A percentile compares a stretch with the other conserved stretches of the same genome.
Conservation (phyloP, 2,329 filamentous ascomycete genomes). For the Epichloe glyceriae region DNA sequence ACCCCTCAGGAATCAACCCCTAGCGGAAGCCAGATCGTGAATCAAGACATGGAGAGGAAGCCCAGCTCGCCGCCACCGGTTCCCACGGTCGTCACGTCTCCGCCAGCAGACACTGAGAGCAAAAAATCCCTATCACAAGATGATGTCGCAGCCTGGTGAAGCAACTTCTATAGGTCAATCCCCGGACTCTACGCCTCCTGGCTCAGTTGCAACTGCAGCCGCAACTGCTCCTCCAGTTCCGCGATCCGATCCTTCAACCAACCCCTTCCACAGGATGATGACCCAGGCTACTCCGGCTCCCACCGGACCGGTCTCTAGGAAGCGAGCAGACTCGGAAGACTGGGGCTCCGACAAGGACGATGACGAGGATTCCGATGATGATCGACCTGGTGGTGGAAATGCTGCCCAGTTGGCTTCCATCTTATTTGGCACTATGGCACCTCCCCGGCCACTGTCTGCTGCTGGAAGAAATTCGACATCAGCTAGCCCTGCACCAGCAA, state of each 20-base stretch:
- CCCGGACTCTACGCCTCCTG: conserved; percentile 23
- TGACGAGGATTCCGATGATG: conserved; percentile 62
- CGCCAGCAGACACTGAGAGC: conserved; percentile 58
- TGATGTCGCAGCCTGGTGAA: conserved; percentile 59
- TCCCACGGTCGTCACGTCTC: conserved; percentile 37
- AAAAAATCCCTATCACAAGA: conserved; percentile 93
- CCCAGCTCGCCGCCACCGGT: conserved; percentile 39
- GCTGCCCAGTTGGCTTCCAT: conserved; percentile 91
- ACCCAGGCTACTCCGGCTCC: conserved; percentile 43
- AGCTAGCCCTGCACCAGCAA: conserved; percentile 24
- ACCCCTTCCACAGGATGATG: conserved; percentile 88
- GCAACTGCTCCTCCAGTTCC: conserved; percentile 25
- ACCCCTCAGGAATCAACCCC: conserved; percentile 45
- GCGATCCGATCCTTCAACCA: conserved; percentile 59
- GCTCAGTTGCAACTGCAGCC: neutral
- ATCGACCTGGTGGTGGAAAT: conserved; percentile 64
- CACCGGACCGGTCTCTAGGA: conserved; percentile 38
- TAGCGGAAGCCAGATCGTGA: conserved; percentile 36
- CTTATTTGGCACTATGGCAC: conserved; percentile 92
- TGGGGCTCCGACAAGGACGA: conserved; percentile 68
- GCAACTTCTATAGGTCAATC: conserved; percentile 27
- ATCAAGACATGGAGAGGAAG: conserved; percentile 41
- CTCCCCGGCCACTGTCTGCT: conserved; percentile 75
- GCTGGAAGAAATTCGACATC: conserved; percentile 54
- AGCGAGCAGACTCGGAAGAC: conserved; percentile 48